Evolutionary conservation across 805 yeast genomes (phyloP).

Genomic region (Kuraishia floccosa): DNA sequence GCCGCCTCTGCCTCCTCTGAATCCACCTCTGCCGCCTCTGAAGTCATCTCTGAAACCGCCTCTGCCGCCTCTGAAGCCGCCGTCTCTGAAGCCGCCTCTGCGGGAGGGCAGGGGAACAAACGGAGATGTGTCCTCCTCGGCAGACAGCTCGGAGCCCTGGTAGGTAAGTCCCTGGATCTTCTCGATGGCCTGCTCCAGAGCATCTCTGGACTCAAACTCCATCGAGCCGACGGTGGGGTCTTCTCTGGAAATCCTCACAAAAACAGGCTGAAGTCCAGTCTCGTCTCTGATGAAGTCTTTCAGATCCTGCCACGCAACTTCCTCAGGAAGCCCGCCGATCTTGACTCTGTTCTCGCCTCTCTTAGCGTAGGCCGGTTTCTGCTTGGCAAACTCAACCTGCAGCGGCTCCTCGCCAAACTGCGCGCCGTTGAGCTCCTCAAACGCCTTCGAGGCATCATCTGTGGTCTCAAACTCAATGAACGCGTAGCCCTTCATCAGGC

Average conservation of each 20-base stretch:
- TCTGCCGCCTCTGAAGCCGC: constrained; percentile 30
- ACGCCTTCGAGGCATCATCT: constrained; percentile 39
- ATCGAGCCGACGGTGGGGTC: constrained; percentile 34
- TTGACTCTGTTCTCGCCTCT: constrained; percentile 69
- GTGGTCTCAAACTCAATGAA: constrained; percentile 75
- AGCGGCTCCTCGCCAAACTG: constrained; percentile 39
- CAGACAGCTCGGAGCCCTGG: constrained; percentile 55
- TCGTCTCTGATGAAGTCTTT: constrained; percentile 84
- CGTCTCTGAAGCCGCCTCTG: constrained; percentile 23
- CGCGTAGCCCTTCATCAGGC: constrained; percentile 74
- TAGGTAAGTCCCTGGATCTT: constrained; percentile 61
- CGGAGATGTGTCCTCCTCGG: constrained; percentile 69
- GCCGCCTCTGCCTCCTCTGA: constrained; percentile 28
- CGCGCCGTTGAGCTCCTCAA: constrained; percentile 30
- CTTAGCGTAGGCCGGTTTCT: constrained; percentile 38
- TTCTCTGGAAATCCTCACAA: constrained; percentile 38
- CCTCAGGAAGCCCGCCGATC: constrained; percentile 60
- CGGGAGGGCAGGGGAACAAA: constrained; percentile 28
- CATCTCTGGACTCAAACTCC: constrained; percentile 57
- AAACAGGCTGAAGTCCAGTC: constrained; percentile 51
- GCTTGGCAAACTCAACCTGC: constrained; percentile 43
- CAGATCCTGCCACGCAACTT: constrained; percentile 78
- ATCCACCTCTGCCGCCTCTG: constrained; percentile 25
- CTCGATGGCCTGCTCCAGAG: constrained; percentile 62
- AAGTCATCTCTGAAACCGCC: constrained; percentile 38